These are phyloP conservation scores for Neocallimastix lanati DNA, from an alignment of 192 early-diverging fungal species.

Conservation along the genomic window DNA sequence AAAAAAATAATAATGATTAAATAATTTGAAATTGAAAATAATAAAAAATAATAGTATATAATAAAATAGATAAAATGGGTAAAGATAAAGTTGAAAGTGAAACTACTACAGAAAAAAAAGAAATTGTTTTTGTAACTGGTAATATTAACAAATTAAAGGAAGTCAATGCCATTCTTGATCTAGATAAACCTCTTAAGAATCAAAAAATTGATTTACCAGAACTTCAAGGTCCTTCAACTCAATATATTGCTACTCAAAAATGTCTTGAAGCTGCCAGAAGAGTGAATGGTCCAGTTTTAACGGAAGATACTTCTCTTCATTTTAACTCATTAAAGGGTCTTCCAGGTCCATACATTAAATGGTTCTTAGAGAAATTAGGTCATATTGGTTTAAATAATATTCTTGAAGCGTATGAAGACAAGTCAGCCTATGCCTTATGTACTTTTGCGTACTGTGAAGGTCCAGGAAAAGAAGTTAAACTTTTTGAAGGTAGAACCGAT, in stretches of 20 bases:
- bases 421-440: conserved; percentile 72
- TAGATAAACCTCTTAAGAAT: conserved; percentile 18
- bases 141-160: conserved; percentile 92
- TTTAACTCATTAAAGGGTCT: conserved; percentile 86
- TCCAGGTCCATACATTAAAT: conserved; percentile 91
- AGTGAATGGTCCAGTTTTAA: conserved; percentile 57
- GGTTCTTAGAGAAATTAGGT: conserved; percentile 72
- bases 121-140: conserved; percentile 73
- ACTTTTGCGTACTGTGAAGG: conserved; percentile 77
- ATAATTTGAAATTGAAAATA: too few relatives aligned
- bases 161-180: conserved; percentile 61
- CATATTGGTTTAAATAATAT: conserved; percentile 66
- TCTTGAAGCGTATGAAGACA: conserved; percentile 74
- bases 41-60: too few relatives aligned
- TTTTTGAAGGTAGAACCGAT: conserved; percentile 70
- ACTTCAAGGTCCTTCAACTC: conserved; percentile 59
- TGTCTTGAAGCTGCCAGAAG: conserved; percentile 50
- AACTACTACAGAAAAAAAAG: background rate
- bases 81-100: background rate
- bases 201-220: conserved; percentile 30
- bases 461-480: conserved; percentile 35
- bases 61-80: background rate
- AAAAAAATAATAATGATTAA: too few relatives aligned
- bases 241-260: conserved; percentile 62
- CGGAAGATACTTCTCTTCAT: conserved; percentile 85